Evolutionary conservation across 129 eudicot genomes (phyloP).

Genomic region (Chrysanthemum lavandulifolium): DNA sequence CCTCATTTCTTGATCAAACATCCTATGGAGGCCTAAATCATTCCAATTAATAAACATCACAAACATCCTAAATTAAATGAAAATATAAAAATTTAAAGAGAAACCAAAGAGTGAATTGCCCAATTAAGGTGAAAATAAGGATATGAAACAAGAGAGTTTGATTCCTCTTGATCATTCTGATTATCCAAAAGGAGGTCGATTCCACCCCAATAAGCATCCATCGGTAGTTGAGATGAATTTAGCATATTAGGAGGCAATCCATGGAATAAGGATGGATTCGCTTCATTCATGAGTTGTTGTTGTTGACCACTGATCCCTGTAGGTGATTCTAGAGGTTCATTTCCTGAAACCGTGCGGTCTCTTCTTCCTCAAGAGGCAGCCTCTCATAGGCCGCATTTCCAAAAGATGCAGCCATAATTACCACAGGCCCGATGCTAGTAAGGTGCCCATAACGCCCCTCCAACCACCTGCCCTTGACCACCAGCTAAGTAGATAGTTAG

Average conservation of each 20-base stretch:
- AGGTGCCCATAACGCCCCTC: conserved; percentile 80
- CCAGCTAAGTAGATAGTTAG: conserved; percentile 79
- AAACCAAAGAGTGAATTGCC: conserved; percentile 26
- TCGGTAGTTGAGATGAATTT: conserved; percentile 58
- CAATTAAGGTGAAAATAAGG: conserved; percentile 27
- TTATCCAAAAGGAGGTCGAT: conserved; percentile 59
- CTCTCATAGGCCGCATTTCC: conserved; percentile 96
- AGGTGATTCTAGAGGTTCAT: conserved; percentile 44
- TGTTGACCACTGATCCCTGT: conserved; percentile 34
- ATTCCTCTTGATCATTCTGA: conserved; percentile 10
- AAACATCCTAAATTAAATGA: conserved; percentile 38
- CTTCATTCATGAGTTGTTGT: conserved; percentile 53
- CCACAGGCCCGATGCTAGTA: conserved; percentile 75
- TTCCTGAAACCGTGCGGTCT: conserved; percentile 33
- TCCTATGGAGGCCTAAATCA: conserved; percentile 35
- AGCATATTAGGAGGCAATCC: conserved; percentile 71
- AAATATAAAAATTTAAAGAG: conserved; percentile 7
- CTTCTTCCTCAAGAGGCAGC: conserved; percentile 88
- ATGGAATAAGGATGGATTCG: conserved; percentile 49
- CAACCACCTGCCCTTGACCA: conserved; percentile 91
- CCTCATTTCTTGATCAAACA: conserved; percentile 40
- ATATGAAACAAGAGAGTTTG: conserved; percentile 26
- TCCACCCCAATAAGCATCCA: conserved; percentile 73
- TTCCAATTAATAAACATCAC: conserved; percentile 37
- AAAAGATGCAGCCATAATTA: conserved; percentile 91